A percentile compares a stretch with the other conserved stretches of the same genome.
Conservation (phyloP, 331 rosid species). For the Saraca asoca region DNA sequence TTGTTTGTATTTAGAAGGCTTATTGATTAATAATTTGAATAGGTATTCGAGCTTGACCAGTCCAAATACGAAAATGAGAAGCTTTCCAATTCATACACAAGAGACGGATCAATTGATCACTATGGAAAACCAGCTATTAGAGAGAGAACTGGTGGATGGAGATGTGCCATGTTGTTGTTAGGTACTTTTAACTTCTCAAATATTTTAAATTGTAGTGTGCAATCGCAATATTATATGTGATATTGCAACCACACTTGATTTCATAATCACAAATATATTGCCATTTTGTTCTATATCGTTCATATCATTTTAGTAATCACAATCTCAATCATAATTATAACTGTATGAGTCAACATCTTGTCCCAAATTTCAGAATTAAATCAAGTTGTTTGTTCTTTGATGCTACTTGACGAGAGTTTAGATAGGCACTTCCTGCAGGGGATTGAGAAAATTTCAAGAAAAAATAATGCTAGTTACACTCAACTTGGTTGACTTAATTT, state of each 20-base stretch:
- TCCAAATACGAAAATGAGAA: conserved; percentile 31
- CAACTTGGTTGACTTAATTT: too few relatives aligned
- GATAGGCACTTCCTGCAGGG: too few relatives aligned
- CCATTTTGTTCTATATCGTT: too few relatives aligned
- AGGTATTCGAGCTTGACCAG: conserved; percentile 42
- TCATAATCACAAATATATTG: too few relatives aligned
- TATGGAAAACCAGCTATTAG: conserved; percentile 47
- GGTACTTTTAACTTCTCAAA: too few relatives aligned
- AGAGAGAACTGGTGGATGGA: conserved; percentile 56
- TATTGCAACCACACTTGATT: too few relatives aligned
- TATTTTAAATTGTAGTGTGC: too few relatives aligned
- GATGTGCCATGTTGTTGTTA: conserved; percentile 51
- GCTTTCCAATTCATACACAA: conserved; percentile 33
- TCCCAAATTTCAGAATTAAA: not conserved
- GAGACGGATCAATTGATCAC: conserved; percentile 50
- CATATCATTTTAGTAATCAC: too few relatives aligned
- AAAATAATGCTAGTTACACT: not conserved
- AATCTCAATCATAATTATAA: too few relatives aligned
- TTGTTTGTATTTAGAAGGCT: not conserved
- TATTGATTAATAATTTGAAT: conserved; percentile 8
- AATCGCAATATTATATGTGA: too few relatives aligned
- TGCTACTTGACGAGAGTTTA: too few relatives aligned
- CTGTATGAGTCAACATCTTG: not conserved
- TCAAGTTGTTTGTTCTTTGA: not conserved
- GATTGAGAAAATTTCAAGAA: not conserved